Evolutionary conservation across 1,284 basidiomycete genomes (phyloP).

Genomic region (Puccinia triticina): DNA sequence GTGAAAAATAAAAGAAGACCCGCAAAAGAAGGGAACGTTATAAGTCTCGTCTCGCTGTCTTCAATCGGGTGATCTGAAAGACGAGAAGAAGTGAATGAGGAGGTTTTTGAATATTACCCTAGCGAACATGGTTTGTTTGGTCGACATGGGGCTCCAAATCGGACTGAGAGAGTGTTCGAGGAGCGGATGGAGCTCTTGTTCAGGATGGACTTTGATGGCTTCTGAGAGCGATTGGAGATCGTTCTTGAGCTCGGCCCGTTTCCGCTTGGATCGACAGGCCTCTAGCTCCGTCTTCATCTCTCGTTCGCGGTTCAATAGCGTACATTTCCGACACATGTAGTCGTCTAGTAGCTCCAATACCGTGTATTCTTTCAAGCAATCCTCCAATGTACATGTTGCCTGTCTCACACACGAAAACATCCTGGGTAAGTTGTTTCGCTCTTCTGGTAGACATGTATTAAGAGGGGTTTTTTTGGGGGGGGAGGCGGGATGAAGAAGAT

Average conservation of each 20-base stretch:
- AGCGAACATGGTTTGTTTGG: constrained; percentile 83
- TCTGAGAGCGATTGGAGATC: not conserved
- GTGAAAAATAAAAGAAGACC: no score
- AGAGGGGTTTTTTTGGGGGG: no score
- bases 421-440: not conserved
- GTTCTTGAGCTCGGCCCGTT: not conserved
- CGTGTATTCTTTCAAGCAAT: constrained; percentile 79
- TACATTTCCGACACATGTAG: constrained; percentile 80
- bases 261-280: not conserved
- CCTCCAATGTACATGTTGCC: constrained; percentile 70
- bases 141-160: constrained; percentile 72
- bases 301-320: constrained; percentile 71
- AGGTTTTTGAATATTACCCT: constrained; percentile 65
- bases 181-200: not conserved
- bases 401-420: constrained; percentile 52
- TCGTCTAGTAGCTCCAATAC: constrained; percentile 77
- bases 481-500: not conserved
- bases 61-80: no score
- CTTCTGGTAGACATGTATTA: not conserved
- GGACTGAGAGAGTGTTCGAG: constrained; percentile 63
- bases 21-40: constrained; percentile 46
- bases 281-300: constrained; percentile 74
- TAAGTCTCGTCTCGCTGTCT: not conserved
- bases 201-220: constrained; percentile 3
- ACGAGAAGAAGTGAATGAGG: constrained; percentile 44